A percentile compares a stretch with the other conserved stretches of the same genome.
Evolutionary conservation across 148 eudicot genomes (phyloP).

Genomic region (Amaranthus cruentus): DNA sequence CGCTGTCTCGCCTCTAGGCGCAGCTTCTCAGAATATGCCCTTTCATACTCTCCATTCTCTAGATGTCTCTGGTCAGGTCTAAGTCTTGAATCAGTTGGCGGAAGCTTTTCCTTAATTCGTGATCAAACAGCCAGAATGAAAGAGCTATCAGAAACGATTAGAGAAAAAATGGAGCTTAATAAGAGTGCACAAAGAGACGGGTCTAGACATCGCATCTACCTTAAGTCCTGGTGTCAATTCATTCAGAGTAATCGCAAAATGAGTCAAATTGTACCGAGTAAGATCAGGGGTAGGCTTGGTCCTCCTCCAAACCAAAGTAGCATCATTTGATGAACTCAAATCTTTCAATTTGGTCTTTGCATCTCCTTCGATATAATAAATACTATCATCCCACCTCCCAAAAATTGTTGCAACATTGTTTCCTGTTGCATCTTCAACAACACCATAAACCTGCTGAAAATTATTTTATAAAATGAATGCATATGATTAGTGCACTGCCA

Average conservation of each 20-base stretch:
- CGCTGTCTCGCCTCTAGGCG: constrained; percentile 83
- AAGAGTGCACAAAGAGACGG: constrained; percentile 15
- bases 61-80: constrained; percentile 94
- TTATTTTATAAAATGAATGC: background rate
- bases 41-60: constrained; percentile 89
- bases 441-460: constrained; percentile 65
- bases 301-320: constrained; percentile 69
- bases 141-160: constrained; percentile 26
- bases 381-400: constrained; percentile 84
- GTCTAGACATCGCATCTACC: constrained; percentile 39
- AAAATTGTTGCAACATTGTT: constrained; percentile 56
- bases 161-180: constrained; percentile 20
- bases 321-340: constrained; percentile 32
- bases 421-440: constrained; percentile 63
- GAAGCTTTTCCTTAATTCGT: constrained; percentile 77
- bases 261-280: constrained; percentile 78
- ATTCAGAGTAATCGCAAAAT: constrained; percentile 78
- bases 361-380: constrained; percentile 58
- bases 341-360: constrained; percentile 51
- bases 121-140: constrained; percentile 43
- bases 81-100: constrained; percentile 89
- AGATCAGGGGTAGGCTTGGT: constrained; percentile 50
- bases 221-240: constrained; percentile 82
- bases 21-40: constrained; percentile 81
- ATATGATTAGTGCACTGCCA: background rate